Evolutionary conservation across 169 alveolate genomes (phyloP).

Genomic region (Cryptosporidium felis): DNA sequence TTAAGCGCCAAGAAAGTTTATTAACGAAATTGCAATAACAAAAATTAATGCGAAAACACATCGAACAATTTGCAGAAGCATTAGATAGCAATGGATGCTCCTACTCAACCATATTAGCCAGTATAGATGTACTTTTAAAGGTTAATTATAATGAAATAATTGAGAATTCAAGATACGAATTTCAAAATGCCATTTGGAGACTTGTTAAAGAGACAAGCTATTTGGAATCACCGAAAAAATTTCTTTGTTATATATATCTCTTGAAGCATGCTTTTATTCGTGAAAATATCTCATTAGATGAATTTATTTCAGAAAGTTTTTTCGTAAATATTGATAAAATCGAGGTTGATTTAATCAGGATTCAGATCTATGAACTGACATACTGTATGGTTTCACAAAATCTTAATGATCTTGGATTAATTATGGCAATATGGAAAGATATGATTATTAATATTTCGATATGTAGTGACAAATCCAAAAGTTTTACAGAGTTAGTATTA

Average conservation of each 20-base stretch:
- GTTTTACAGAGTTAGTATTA: not conserved
- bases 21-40: not conserved
- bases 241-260: slow-evolving; percentile 2
- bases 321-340: not conserved
- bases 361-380: slow-evolving; percentile 25
- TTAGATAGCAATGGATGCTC: not conserved
- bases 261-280: not conserved
- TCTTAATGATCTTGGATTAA: not conserved
- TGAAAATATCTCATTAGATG: not conserved
- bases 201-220: slow-evolving; percentile 29
- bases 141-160: not conserved
- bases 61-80: not conserved
- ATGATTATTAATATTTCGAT: not conserved
- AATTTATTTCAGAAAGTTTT: not conserved
- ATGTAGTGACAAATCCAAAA: not conserved
- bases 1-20: not conserved
- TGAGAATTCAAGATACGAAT: not conserved
- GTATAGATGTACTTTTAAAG: not conserved
- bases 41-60: slow-evolving; percentile 16
- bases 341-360: not conserved
- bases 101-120: not conserved
- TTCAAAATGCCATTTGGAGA: slow-evolving; percentile 5
- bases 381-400: not conserved
- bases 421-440: slow-evolving; percentile 3
- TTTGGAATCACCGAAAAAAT: not conserved